Evolutionary conservation across 2,329 filamentous ascomycete species (phyloP), one percentile per base, ranked within the genome.

Genomic region (Ceratocystiopsis brevicomis): DNA sequence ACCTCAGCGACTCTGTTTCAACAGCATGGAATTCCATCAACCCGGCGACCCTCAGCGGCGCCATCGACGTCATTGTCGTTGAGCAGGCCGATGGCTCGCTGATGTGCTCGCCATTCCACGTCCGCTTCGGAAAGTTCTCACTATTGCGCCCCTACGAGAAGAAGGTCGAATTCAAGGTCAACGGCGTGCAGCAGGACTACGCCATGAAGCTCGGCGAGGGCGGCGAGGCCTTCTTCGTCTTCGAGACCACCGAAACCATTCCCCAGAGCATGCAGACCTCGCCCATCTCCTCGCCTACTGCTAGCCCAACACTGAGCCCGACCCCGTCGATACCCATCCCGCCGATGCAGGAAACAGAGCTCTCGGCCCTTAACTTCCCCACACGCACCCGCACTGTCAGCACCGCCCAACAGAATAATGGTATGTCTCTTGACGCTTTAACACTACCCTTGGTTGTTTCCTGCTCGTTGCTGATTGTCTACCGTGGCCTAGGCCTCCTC

Each of bases 11-110:
- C 59, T 92, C 86, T 42, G 88, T 98, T 54, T 93, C 87, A 53
- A 95, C 90, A 65, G 88, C 90, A 61, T 98, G 90, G 90, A 98
- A 98, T 63, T 95, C 87, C 21, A 93, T 98, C 69, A 98, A 98
- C 61, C 90, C 90, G 41, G 86, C 90, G 38, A 98, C 90, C 13
- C 74, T 98, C 45, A 94, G 85, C 64, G 90, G 90, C 56, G 90
- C 90, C 56, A 96, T 98, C 64, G 90, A 98, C 69, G 88, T 96
- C 53, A 94, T 98, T 52, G 88, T 98, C 44, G 86, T 98, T 46
- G 86, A 98, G 62, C 86, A 92, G 53, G 84, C 88, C 57, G 90
- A 98, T 69, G 90, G 84, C 65, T 69, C 66, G 37, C 71, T 96
- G 45, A 78, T 81, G 51, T 98, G 90, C 64, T 96, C 88, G 25